Conservation (phyloP, 2,329 filamentous ascomycete species). For the Aspergillus calidoustus region DNA sequence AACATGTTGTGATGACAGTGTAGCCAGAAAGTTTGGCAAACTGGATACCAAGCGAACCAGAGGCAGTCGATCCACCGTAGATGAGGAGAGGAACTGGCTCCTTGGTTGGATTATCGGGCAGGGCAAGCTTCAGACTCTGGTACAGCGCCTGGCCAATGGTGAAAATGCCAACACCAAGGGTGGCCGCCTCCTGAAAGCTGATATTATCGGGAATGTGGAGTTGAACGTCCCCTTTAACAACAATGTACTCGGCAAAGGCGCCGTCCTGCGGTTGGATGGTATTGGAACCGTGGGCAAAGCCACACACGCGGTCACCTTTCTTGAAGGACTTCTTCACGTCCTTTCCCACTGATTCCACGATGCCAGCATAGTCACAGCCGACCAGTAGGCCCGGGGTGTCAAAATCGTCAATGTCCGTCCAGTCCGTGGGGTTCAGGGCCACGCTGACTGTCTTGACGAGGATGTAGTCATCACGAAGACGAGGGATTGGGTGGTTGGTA, state of each 20-base stretch:
- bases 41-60: constrained; percentile 51
- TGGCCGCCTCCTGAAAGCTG: not conserved
- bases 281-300: constrained; percentile 1
- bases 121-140: not conserved
- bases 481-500: constrained; percentile 5
- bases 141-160: constrained; percentile 5
- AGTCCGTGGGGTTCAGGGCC: constrained; percentile 11
- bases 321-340: constrained; percentile 1
- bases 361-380: constrained; percentile 8
- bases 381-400: not conserved
- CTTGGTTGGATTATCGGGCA: not conserved
- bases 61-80: constrained; percentile 50
- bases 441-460: constrained; percentile 10
- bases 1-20: constrained; percentile 22
- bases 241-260: constrained; percentile 13
- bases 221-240: constrained; percentile 3
- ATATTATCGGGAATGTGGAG: constrained; percentile 2
- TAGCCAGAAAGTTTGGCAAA: constrained; percentile 38
- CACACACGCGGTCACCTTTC: constrained; percentile 9
- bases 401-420: constrained; percentile 4
- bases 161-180: not conserved
- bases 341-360: constrained; percentile 1
- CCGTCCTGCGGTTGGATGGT: constrained; percentile 6
- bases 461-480: constrained; percentile 9
- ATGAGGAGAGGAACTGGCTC: constrained; percentile 40